Percentiles rank a stretch among this genome's conserved stretches.
Conservation (phyloP, 805 yeast genomes). For the Starmerella cellae region DNA sequence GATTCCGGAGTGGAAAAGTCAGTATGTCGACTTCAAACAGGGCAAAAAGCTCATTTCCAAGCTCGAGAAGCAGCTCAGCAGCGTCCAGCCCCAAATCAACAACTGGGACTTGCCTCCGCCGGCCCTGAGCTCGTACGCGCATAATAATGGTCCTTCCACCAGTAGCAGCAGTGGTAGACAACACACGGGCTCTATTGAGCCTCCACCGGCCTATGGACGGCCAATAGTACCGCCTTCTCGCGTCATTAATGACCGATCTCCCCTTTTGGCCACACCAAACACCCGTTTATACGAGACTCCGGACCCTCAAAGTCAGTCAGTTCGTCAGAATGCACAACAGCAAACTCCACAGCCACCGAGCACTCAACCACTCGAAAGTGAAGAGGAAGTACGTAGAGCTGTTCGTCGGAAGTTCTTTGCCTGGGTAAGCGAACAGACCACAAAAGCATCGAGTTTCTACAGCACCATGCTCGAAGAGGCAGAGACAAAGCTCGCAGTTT, state of each 20-base stretch:
- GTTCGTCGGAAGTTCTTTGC: slow-evolving; percentile 38
- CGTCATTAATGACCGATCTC: slow-evolving; percentile 20
- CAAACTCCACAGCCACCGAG: neutral
- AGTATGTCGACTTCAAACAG: slow-evolving; percentile 31
- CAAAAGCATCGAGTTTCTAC: slow-evolving; percentile 50
- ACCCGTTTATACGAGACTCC: slow-evolving; percentile 3
- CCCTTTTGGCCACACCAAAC: slow-evolving; percentile 14
- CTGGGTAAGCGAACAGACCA: slow-evolving; percentile 55
- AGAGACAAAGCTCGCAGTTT: slow-evolving; percentile 42
- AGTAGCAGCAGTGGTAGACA: neutral
- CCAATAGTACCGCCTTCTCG: neutral
- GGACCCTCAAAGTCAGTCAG: neutral
- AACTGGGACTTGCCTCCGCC: slow-evolving; percentile 14
- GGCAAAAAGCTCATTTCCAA: slow-evolving; percentile 42
- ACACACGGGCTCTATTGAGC: neutral
- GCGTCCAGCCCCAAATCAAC: neutral
- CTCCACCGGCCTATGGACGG: neutral
- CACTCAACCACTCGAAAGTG: neutral
- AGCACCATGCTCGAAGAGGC: slow-evolving; percentile 47
- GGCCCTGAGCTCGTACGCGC: no score
- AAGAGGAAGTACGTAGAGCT: slow-evolving; percentile 16
- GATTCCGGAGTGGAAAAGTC: slow-evolving; percentile 35
- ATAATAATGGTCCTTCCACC: neutral
- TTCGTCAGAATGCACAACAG: slow-evolving; percentile 12
- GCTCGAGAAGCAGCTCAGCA: slow-evolving; percentile 6